These are phyloP conservation scores for Pterocarpus macrocarpus DNA, from an alignment of 306 rosid species.

Conservation along the genomic window DNA sequence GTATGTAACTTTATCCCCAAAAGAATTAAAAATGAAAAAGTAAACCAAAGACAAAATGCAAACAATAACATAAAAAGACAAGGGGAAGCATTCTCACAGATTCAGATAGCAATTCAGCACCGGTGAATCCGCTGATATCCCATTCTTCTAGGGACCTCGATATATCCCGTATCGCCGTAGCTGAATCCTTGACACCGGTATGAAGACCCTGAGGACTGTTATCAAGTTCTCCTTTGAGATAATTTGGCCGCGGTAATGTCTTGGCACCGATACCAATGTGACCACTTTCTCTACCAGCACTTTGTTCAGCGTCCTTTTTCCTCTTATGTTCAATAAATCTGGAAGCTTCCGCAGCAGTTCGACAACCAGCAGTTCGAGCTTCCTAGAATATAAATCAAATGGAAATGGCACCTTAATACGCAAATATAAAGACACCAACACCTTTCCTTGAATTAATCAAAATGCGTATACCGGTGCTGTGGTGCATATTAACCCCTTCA, in stretches of 20 bases:
- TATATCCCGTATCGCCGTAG: constrained; percentile 48
- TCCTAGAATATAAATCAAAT: constrained; percentile 57
- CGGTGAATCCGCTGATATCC: constrained; percentile 73
- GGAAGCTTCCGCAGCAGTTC: constrained; percentile 66
- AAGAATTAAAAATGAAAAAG: neutral
- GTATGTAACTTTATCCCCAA: neutral
- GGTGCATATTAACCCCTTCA: neutral
- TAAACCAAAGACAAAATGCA: neutral
- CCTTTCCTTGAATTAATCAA: neutral
- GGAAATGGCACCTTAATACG: constrained; percentile 14
- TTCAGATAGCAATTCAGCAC: constrained; percentile 77
- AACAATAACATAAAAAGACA: neutral
- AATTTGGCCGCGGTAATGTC: constrained; percentile 48
- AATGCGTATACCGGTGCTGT: no score
- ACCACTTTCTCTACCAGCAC: constrained; percentile 56
- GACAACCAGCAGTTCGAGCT: constrained; percentile 85
- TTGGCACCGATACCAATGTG: constrained; percentile 62
- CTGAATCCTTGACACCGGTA: constrained; percentile 53
- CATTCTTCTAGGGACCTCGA: constrained; percentile 65
- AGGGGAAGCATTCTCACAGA: constrained; percentile 60
- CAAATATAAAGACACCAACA: neutral
- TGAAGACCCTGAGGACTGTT: constrained; percentile 54
- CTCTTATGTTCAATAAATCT: constrained; percentile 68
- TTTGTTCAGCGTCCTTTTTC: constrained; percentile 58
- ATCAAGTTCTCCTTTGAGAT: constrained; percentile 62